Percentiles rank a stretch among this genome's conserved stretches.
Evolutionary conservation across 225 moss, liverwort and hornwort species (phyloP).

Genomic region (Sphagnum contortum): DNA sequence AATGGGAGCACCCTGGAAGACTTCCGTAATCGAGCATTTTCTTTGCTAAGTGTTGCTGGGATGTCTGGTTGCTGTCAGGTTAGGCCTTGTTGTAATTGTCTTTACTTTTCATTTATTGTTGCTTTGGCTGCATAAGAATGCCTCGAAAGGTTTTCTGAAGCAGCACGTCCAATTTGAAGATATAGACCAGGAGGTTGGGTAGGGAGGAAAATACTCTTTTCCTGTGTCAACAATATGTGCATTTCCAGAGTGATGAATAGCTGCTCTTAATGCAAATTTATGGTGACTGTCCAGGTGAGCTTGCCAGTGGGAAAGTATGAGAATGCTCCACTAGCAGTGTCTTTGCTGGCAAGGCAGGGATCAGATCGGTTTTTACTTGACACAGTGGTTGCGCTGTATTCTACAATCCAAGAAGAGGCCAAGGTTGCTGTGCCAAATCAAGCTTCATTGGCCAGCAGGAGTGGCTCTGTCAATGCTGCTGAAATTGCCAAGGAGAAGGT

Average conservation of each 20-base stretch:
- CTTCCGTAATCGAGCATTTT: conserved; percentile 53
- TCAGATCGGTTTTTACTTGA: conserved; percentile 90
- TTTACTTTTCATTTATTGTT: not conserved
- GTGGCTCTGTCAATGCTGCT: conserved; percentile 49
- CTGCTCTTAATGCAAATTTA: too few species aligned
- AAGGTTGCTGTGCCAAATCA: conserved; percentile 17
- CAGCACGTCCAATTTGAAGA: too few species aligned
- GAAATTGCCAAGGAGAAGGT: conserved; percentile 95
- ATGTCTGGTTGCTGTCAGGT: conserved; percentile 99
- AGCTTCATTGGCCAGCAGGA: conserved; percentile 23
- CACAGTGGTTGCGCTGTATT: conserved; percentile 60
- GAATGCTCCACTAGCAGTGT: conserved; percentile 62
- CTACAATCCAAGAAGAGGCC: conserved; percentile 65
- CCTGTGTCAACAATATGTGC: too few species aligned
- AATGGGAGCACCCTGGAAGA: conserved; percentile 51
- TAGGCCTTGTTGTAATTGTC: not conserved
- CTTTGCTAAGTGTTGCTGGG: conserved; percentile 63
- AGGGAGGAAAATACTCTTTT: too few species aligned
- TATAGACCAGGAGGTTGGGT: too few species aligned
- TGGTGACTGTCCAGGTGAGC: conserved; percentile 40
- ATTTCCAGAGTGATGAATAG: too few species aligned
- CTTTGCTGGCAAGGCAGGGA: conserved; percentile 86
- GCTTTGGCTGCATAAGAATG: not conserved
- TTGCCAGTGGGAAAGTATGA: conserved; percentile 68
- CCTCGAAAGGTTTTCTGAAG: too few species aligned